phyloP scores from a whole-genome alignment of 2,329 filamentous ascomycete species.

The Trichothecium roseum region DNA sequence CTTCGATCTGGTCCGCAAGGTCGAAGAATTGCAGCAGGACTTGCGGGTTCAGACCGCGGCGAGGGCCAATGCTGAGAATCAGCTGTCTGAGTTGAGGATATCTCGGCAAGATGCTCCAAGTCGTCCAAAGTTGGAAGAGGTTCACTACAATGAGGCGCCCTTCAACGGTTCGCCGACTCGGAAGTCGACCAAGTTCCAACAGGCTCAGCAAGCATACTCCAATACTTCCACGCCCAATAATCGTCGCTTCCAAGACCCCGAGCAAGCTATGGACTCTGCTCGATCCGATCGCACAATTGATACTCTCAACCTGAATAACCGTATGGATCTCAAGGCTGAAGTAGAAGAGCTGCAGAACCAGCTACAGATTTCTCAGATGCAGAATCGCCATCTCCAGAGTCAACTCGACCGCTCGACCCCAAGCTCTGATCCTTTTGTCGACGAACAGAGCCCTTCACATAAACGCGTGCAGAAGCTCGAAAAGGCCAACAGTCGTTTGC shows the following conservation, averaged over 20 bases:
- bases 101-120: conserved; percentile 59
- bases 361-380: conserved; percentile 88
- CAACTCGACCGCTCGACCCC: conserved; percentile 66
- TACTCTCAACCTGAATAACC: conserved; percentile 72
- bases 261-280: conserved; percentile 58
- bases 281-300: conserved; percentile 78
- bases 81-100: conserved; percentile 67
- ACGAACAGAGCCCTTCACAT: conserved; percentile 72
- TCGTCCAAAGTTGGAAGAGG: conserved; percentile 74
- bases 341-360: conserved; percentile 90
- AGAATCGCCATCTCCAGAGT: conserved; percentile 83
- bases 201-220: conserved; percentile 51
- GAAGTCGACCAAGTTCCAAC: conserved; percentile 43
- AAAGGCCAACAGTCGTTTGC: conserved; percentile 79
- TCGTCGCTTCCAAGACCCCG: conserved; percentile 40
- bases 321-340: conserved; percentile 84
- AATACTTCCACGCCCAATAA: conserved; percentile 71
- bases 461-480: conserved; percentile 84
- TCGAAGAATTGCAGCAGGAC: conserved; percentile 83
- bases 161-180: conserved; percentile 66
- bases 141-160: conserved; percentile 72
- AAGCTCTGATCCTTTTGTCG: conserved; percentile 47
- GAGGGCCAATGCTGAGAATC: conserved; percentile 70
- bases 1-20: conserved; percentile 76
- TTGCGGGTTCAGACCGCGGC: conserved; percentile 75